These are phyloP conservation scores for Neonectria punicea DNA, from an alignment of 2,329 filamentous ascomycete species.

Conservation along the genomic window DNA sequence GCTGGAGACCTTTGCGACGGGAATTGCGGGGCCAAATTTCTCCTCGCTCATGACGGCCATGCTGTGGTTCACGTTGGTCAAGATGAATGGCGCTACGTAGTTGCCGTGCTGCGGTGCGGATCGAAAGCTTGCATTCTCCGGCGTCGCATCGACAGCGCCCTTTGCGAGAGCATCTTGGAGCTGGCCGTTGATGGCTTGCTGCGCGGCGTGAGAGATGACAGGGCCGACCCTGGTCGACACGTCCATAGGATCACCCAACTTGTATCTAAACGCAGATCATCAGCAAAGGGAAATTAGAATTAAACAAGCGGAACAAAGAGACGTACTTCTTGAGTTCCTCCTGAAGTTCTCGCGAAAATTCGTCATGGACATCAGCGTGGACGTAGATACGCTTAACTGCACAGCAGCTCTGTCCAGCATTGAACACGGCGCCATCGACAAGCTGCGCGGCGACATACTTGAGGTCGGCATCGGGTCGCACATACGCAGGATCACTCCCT, in stretches of 20 bases:
- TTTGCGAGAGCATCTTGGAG: slow-evolving; percentile 82
- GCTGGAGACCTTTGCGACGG: slow-evolving; percentile 84
- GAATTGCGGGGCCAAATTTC: slow-evolving; percentile 91
- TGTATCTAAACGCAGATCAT: slow-evolving; percentile 63
- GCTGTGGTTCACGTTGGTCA: slow-evolving; percentile 79
- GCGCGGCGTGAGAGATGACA: slow-evolving; percentile 82
- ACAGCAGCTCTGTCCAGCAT: slow-evolving; percentile 95
- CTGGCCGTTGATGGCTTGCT: slow-evolving; percentile 78
- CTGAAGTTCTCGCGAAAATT: slow-evolving; percentile 80
- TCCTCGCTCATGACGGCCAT: slow-evolving; percentile 93
- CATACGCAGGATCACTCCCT: slow-evolving; percentile 92
- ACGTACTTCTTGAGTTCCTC: slow-evolving; percentile 70
- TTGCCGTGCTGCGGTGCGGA: slow-evolving; percentile 79
- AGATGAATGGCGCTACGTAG: slow-evolving; percentile 84
- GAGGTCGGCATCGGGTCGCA: slow-evolving; percentile 84
- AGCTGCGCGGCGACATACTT: slow-evolving; percentile 92
- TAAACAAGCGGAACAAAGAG: too few species aligned
- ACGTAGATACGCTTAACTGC: slow-evolving; percentile 92
- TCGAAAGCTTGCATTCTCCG: slow-evolving; percentile 79
- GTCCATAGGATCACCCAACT: slow-evolving; percentile 85
- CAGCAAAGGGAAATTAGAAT: too few species aligned
- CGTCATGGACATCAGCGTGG: slow-evolving; percentile 81
- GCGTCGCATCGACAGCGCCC: slow-evolving; percentile 87
- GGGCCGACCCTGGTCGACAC: slow-evolving; percentile 84
- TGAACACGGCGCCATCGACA: slow-evolving; percentile 94